phyloP scores from a whole-genome alignment of 108 stramenopile genomes.

The Cyclotella choctawhatcheeana region DNA sequence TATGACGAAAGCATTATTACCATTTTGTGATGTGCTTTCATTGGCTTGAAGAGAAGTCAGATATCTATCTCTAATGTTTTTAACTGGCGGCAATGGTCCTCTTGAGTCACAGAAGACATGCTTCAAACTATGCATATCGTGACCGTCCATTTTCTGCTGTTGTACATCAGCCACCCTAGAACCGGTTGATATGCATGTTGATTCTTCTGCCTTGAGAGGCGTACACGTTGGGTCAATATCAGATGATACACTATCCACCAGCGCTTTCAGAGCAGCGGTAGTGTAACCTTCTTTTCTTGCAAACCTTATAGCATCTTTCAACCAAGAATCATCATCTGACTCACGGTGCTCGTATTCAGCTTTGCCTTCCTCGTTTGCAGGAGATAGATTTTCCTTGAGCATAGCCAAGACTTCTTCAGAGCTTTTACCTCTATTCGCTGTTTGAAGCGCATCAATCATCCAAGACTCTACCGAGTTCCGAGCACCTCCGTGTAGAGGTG shows the following conservation, averaged over 20 bases:
- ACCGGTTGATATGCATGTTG: neutral
- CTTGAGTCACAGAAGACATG: neutral
- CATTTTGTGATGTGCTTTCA: neutral
- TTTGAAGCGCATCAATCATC: neutral
- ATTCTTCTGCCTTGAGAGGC: too few species aligned
- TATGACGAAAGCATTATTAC: neutral
- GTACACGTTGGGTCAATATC: too few species aligned
- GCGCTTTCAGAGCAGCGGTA: neutral
- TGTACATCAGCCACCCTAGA: slow-evolving; percentile 3
- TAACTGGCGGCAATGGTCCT: slow-evolving; percentile 2
- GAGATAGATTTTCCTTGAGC: neutral
- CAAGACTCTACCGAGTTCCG: slow-evolving; percentile 1
- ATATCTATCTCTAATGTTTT: neutral
- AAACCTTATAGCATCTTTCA: neutral
- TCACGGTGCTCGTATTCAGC: neutral
- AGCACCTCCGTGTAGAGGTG: neutral
- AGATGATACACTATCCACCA: neutral
- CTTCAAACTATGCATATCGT: neutral
- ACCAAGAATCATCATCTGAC: neutral
- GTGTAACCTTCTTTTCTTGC: neutral
- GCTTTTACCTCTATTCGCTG: neutral
- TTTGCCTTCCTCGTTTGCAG: neutral
- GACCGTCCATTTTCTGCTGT: neutral
- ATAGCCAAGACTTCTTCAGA: neutral
- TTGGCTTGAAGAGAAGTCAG: neutral